Conservation (phyloP, 345 rosid genomes). For the Excoecaria agallocha region DNA sequence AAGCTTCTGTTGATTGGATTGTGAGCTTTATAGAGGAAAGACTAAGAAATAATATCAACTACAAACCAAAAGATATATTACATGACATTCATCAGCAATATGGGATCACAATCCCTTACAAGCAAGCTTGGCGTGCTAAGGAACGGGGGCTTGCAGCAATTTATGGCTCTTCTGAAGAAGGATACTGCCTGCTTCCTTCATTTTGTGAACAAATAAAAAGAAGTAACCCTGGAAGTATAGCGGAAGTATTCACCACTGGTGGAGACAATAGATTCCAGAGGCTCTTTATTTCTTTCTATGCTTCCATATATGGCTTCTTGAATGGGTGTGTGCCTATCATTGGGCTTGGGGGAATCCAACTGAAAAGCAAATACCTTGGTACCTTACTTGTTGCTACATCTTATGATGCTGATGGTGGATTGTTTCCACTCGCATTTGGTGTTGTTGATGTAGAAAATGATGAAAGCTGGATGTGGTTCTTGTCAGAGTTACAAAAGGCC, state of each 20-base stretch:
- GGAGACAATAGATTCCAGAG: conserved; percentile 49
- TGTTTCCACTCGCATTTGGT: conserved; percentile 58
- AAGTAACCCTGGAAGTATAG: conserved; percentile 48
- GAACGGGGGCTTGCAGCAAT: conserved; percentile 60
- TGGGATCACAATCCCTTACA: conserved; percentile 53
- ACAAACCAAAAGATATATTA: conserved; percentile 61
- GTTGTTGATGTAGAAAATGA: conserved; percentile 49
- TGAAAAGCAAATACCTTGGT: conserved; percentile 56
- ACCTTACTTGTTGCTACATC: conserved; percentile 52
- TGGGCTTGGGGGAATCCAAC: conserved; percentile 46
- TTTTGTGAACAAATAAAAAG: conserved; percentile 48
- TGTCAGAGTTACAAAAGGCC: conserved; percentile 54
- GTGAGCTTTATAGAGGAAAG: conserved; percentile 52
- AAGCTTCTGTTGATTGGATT: conserved; percentile 64
- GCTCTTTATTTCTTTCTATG: conserved; percentile 45
- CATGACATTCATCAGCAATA: conserved; percentile 49
- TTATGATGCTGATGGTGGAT: conserved; percentile 54
- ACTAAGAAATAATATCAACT: conserved; percentile 41
- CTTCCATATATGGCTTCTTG: conserved; percentile 45
- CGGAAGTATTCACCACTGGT: conserved; percentile 45
- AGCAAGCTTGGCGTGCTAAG: conserved; percentile 67
- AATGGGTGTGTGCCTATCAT: conserved; percentile 53
- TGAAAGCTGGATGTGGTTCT: conserved; percentile 56
- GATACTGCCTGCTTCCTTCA: conserved; percentile 48
- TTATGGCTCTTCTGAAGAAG: conserved; percentile 65